Evolutionary conservation across 73 alveolate species (phyloP), one percentile per base, ranked within the genome.

Genomic region (Paramecium pentaurelia): DNA sequence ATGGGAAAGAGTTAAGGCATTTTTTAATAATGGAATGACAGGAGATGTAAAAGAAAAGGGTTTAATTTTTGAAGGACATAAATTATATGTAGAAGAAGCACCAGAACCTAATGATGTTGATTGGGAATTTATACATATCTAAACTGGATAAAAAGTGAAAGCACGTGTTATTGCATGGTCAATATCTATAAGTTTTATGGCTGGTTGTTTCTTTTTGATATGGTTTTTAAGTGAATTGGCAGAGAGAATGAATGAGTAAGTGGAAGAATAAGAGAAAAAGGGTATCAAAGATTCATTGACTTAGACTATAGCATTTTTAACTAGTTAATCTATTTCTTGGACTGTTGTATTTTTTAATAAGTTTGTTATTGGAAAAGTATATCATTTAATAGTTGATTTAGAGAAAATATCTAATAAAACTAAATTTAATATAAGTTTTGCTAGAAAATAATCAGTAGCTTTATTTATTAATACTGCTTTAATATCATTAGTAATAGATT

Each of bases 21-120:
- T 45, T 25, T 89, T 89, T 89, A 89, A 71, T 30, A 36, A 30
- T 22, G 94, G 94, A 14, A 27, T 42, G 51, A 71, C 94, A 6
- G 92, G 34, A 14, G 85, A 89, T 70, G n/a, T 8, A 4, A 64
- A 89, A 42, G 77, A 42, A 8, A 38, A 87, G 28, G 64, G 86
- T 0, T 25, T 89, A 20, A 71, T 71, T n/a, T 45, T 89, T 16
- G 94, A 89, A 2, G 94, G 91, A 6, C 80, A 83, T 22, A 71
- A 89, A 71, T 51, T 89, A n/a, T 89, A 89, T 89, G 42, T 40
- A 4, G 86, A 77, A 47, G 94, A 89, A 51, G 94, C 94, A 22
- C 94, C 94, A 6, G 94, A 89, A 30, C 94, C 94, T 6, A 89
- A 89, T 71, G 94, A 89, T 27, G 94, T 89, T 8, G 94, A 89